phyloP scores from a whole-genome alignment of 2,329 filamentous ascomycete genomes.

The Pseudogymnoascus destructans region DNA sequence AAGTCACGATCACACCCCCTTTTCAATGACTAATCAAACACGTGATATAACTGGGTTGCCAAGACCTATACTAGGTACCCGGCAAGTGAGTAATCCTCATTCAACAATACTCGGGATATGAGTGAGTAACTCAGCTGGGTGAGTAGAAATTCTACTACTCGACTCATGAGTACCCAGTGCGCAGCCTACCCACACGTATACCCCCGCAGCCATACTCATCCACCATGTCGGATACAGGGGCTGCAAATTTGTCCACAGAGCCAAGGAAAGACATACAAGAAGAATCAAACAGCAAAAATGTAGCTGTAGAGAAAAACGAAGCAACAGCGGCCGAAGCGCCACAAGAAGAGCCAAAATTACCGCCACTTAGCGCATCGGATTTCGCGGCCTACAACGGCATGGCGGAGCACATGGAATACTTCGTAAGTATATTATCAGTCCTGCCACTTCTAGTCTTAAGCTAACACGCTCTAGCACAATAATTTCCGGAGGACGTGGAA shows the following conservation, averaged over 20 bases:
- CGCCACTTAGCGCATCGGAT: slow-evolving; percentile 42
- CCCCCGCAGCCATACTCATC: slow-evolving; percentile 9
- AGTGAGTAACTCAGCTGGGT: too few species aligned
- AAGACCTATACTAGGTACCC: too few species aligned
- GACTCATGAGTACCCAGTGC: too few species aligned
- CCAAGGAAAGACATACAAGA: background rate
- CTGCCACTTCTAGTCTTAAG: background rate
- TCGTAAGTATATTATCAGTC: slow-evolving; percentile 31
- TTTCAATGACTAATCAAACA: too few species aligned
- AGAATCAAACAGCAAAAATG: background rate
- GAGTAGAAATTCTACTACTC: too few species aligned
- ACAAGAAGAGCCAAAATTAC: slow-evolving; percentile 24
- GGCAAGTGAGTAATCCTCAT: too few species aligned
- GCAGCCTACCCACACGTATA: too few species aligned
- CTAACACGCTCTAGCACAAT: slow-evolving; percentile 42
- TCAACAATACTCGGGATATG: too few species aligned
- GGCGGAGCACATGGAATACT: slow-evolving; percentile 50
- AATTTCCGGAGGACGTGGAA: slow-evolving; percentile 67
- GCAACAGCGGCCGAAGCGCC: background rate
- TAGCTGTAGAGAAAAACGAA: background rate
- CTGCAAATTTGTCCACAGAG: background rate
- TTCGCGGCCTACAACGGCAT: slow-evolving; percentile 49
- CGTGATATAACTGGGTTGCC: too few species aligned
- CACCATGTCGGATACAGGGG: slow-evolving; percentile 12
- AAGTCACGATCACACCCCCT: too few species aligned